phyloP scores from a whole-genome alignment of 73 alveolate genomes.

The Tetrahymena borealis region DNA sequence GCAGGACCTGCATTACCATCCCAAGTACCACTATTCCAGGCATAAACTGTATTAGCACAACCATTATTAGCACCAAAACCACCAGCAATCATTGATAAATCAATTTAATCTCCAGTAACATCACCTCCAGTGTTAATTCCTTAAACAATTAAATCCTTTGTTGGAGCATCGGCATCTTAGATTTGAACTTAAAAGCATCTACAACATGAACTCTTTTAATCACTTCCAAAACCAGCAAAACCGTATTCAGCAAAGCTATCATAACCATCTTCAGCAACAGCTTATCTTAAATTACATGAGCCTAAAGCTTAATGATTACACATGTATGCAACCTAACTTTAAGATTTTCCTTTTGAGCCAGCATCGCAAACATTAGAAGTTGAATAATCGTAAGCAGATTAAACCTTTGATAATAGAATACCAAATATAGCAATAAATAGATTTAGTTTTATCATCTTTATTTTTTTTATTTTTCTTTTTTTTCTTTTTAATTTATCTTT shows the following conservation, averaged over 20 bases:
- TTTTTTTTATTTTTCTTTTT: too few relatives aligned
- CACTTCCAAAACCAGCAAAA: background rate
- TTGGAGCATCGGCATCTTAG: background rate
- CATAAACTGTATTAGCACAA: background rate
- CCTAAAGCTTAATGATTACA: background rate
- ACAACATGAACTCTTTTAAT: background rate
- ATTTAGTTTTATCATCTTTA: background rate
- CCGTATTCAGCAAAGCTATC: background rate
- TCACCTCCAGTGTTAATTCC: background rate
- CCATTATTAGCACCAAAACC: background rate
- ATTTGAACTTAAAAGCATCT: background rate
- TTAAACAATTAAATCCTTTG: background rate
- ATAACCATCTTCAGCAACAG: background rate
- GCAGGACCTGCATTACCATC: background rate
- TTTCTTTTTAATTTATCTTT: too few relatives aligned
- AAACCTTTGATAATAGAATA: background rate
- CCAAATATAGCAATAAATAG: background rate
- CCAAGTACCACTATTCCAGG: background rate
- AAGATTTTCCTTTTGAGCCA: background rate
- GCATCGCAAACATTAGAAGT: background rate
- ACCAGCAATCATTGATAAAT: background rate
- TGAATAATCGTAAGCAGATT: background rate
- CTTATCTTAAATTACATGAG: background rate
- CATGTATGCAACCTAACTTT: background rate
- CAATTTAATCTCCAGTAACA: background rate